Conservation (phyloP, 192 early-diverging fungal genomes). For the Jimgerdemannia flammicorona region DNA sequence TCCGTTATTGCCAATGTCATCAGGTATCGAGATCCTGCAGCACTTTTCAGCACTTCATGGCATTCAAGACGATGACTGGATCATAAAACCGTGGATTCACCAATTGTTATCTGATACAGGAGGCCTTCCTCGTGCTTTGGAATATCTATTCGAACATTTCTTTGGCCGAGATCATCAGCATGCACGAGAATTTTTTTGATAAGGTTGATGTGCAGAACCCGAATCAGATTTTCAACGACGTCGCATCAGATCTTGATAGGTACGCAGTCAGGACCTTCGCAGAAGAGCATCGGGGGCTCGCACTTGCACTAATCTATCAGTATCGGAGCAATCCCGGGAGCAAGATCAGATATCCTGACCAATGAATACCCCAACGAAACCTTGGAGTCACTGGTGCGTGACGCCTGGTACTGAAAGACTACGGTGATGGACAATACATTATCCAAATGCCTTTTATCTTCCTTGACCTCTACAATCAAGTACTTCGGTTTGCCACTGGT, state of each 20-base stretch:
- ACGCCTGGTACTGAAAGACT: conserved; percentile 8
- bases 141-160: conserved; percentile 13
- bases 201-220: neutral
- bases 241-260: conserved; percentile 4
- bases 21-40: conserved; percentile 15
- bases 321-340: conserved; percentile 8
- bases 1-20: conserved; percentile 11
- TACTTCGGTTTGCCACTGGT: too few species aligned
- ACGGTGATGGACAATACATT: neutral
- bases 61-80: too few species aligned
- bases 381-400: neutral
- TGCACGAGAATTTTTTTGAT: neutral
- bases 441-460: too few species aligned
- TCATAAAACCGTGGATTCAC: neutral
- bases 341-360: conserved; percentile 6
- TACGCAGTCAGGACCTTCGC: conserved; percentile 2
- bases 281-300: conserved; percentile 2
- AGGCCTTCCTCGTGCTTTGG: conserved; percentile 8
- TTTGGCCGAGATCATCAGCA: neutral
- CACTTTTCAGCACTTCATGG: neutral
- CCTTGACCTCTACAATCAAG: too few species aligned
- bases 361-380: conserved; percentile 1
- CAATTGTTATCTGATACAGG: conserved; percentile 14
- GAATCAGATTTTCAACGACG: conserved; percentile 11
- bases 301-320: conserved; percentile 3